Base-by-base conservation (phyloP, 2,329 filamentous ascomycete species). In the Colletotrichum sp. region DNA sequence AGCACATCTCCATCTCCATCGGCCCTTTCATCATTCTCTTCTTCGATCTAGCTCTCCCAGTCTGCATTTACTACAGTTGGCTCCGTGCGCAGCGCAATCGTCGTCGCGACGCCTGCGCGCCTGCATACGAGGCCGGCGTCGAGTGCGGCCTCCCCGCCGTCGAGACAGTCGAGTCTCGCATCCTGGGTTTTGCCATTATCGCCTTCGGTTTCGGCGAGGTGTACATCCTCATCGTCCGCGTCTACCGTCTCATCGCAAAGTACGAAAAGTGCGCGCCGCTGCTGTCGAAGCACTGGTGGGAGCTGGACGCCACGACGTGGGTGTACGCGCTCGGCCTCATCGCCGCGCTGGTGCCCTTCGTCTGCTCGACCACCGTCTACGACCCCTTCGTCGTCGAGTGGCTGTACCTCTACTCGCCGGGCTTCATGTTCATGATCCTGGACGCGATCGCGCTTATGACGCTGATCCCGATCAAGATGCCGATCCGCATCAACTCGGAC, bases 1-100 rank as follows among this genome's bases (percentile, higher is more conserved):
- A 73, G 49, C 73, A 76, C 64, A 76, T 76, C 16, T 76, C 73
- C 64, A 76, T 76, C 70, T 76, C 73, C 44, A 76, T 76, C 59
- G 73, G 73, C 26, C 73, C 73, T 0, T 76, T 76, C 28, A 71
- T 76, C 70, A 76, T 76, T 18, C 73, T 76, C 70, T 76, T 76
- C 64, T 76, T 76, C 59, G 73, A 76, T 12, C 70, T 76, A 15
- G 73, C 73, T 1, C 59, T 76, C 6, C 73, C 73, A 6, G 73
- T 76, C 5, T 76, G 73, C 28, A 76, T 76, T 32, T 76, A 76
- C 70, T 76, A 76, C 70, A 73, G 70, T 21, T 76, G 73, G 73
- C 70, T 76, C 5, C 73, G 73, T 10, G 73, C 73, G 12, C 73
- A 66, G 34, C 73, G 73, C 59, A 76, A 76, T 44, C 63, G 66